Evolutionary conservation across 177 flowering plant species (phyloP).

Genomic region (Tripterygium wilfordii): DNA sequence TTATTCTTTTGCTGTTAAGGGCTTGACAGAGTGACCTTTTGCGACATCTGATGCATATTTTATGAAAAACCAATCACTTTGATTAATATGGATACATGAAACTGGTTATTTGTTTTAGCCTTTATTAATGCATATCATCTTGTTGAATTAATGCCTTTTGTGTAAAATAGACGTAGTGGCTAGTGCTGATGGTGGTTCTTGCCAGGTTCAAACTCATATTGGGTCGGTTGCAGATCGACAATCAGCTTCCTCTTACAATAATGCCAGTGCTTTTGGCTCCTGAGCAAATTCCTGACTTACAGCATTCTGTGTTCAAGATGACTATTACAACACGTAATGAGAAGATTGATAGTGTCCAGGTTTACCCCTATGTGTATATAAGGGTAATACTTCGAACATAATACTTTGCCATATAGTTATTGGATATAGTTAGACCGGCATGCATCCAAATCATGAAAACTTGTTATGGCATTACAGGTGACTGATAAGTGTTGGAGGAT

Average conservation of each 20-base stretch:
- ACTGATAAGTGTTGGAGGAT: slow-evolving; percentile 83
- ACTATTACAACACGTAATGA: slow-evolving; percentile 69
- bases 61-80: too few species aligned
- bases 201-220: slow-evolving; percentile 89
- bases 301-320: slow-evolving; percentile 86
- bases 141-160: too few species aligned
- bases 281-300: slow-evolving; percentile 49
- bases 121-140: too few species aligned
- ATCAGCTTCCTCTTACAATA: slow-evolving; percentile 81
- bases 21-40: too few species aligned
- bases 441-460: too few species aligned
- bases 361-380: slow-evolving; percentile 78
- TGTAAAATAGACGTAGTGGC: background rate
- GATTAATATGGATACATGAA: too few species aligned
- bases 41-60: too few species aligned
- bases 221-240: slow-evolving; percentile 85
- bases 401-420: too few species aligned
- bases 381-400: slow-evolving; percentile 67
- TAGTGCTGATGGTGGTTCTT: too few species aligned
- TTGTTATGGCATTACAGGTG: slow-evolving; percentile 42
- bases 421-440: too few species aligned
- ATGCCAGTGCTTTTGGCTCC: slow-evolving; percentile 95
- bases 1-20: too few species aligned
- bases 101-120: too few species aligned
- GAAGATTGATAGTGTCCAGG: slow-evolving; percentile 65